Base-by-base conservation (phyloP, 2,329 filamentous ascomycete genomes). In the Fusarium aywerte region DNA sequence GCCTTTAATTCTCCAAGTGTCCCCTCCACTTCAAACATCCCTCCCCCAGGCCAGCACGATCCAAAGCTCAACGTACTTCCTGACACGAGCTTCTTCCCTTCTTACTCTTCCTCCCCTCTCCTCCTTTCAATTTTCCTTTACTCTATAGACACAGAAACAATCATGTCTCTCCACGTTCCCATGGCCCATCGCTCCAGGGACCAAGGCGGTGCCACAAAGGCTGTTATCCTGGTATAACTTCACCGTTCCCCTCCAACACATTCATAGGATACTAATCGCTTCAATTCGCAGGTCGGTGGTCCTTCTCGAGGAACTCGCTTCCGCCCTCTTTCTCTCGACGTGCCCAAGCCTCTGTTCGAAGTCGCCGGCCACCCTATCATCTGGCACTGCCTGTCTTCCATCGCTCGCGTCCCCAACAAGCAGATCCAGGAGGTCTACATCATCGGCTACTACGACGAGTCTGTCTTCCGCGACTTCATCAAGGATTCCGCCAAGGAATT, bases 261-360 rank as follows among this genome's bases (percentile, higher is more conserved):
- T 12, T 29, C 35, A 21, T 12, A 23, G 20, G 31, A 31, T 35
- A 69, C 77, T 79, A 71, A 80, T 70, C 69, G 44, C 39, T 36
- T 51, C 25, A 25, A 45, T 29, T 15, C 64, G 49, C 12, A 97
- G 94, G 95, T 98, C 76, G 95, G 95, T 71, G 95, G 96, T 63
- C 94, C 96, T 56, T 97, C 94, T 60, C 89, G 96, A 85, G 96
- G 96, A 78, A 99, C 96, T 66, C 89, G 96, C 71, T 98, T 98
- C 83, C 89, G 96, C 73, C 96, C 96, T 74, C 86, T 99, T 72
- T 97, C 93, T 56, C 91, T 98, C 75, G 96, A 99, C 82, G 86
- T 97, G 57, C 96, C 96, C 73, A 98, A 98, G 93, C 96, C 96
- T 68, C 92, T 99, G 73, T 98, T 99, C 84, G 95, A 97, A 80